Percentiles rank a stretch among this genome's conserved stretches.
Conservation (phyloP, 2,329 filamentous ascomycete genomes). For the Pseudogymnoascus sp. region DNA sequence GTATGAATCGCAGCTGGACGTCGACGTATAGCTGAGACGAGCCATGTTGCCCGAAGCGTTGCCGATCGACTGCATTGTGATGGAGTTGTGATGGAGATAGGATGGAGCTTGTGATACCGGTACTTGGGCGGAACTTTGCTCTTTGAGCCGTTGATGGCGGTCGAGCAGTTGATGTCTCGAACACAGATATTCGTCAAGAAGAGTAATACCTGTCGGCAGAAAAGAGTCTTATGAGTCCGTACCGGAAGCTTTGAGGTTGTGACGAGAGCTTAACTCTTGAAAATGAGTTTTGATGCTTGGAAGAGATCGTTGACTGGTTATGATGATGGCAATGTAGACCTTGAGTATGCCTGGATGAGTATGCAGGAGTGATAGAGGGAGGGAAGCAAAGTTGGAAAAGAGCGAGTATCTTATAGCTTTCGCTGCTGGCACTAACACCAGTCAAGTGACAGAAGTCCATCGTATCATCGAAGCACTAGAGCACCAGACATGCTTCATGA, state of each 20-base stretch:
- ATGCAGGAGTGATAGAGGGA: neutral
- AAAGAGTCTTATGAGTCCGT: neutral
- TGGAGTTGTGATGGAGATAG: constrained; percentile 9
- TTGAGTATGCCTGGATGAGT: constrained; percentile 8
- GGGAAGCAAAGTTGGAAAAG: neutral
- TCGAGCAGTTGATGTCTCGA: neutral
- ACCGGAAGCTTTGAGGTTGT: neutral
- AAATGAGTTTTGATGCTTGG: constrained; percentile 3
- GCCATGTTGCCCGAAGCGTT: constrained; percentile 10
- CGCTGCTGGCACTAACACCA: neutral
- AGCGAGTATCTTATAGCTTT: neutral
- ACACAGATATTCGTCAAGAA: neutral
- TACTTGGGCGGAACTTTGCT: neutral
- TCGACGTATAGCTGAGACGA: constrained; percentile 6
- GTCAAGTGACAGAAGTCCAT: neutral
- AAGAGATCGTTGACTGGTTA: neutral
- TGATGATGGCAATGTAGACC: constrained; percentile 1
- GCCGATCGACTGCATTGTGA: constrained; percentile 14
- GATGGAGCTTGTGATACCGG: neutral
- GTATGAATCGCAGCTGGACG: constrained; percentile 6
- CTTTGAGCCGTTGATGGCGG: neutral
- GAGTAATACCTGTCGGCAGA: neutral
- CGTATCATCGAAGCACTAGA: neutral
- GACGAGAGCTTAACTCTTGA: neutral
- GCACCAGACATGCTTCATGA: neutral